Conservation (phyloP, 208 protist species). For the Leishmania aethiopica region DNA sequence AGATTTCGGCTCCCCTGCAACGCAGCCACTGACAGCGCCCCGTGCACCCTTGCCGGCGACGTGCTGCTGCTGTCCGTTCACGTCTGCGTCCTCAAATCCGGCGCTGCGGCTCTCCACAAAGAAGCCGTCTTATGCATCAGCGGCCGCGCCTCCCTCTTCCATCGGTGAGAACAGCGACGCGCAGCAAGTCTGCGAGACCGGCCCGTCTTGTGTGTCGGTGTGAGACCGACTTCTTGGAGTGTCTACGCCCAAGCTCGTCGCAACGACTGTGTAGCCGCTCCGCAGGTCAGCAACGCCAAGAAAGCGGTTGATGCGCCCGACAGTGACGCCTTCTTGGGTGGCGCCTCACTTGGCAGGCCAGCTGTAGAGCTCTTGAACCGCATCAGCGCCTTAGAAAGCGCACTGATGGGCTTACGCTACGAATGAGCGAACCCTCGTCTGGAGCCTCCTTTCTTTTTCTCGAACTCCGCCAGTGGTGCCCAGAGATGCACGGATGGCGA, state of each 20-base stretch:
- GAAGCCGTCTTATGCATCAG: neutral
- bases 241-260: constrained; percentile 2
- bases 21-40: too few species aligned
- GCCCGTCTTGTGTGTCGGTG: neutral
- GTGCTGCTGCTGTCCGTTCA: constrained; percentile 24
- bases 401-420: constrained; percentile 25
- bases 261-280: neutral
- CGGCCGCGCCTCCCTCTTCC: neutral
- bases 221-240: neutral
- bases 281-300: neutral
- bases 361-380: neutral
- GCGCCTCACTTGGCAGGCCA: neutral
- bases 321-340: neutral
- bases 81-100: neutral
- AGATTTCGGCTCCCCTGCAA: too few species aligned
- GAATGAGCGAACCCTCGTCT: constrained; percentile 4
- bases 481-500: neutral
- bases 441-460: neutral
- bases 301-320: neutral
- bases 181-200: neutral
- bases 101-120: neutral
- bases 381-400: constrained; percentile 9
- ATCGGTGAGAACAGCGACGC: neutral
- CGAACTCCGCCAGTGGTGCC: neutral
- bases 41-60: neutral